Evolutionary conservation across 257 asterid genomes (phyloP), one percentile per base, ranked within the genome.

Genomic region (Solanum tarapatanum): DNA sequence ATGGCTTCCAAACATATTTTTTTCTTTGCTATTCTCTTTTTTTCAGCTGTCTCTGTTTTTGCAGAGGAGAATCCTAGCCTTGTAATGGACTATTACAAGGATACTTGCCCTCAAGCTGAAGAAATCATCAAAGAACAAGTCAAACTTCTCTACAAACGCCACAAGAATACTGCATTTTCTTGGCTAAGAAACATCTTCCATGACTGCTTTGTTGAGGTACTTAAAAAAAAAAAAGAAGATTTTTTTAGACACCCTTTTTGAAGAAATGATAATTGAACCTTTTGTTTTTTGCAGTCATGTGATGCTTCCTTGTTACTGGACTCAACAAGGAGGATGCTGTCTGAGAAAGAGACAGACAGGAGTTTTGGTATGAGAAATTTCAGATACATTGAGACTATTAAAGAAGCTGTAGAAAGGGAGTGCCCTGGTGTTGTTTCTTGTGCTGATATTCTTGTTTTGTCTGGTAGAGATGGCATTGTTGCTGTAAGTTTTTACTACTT

Each of bases 181-280:
- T 97, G 99, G 99, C 98, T 97, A 83, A 93, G 99, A 85, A 97
- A 97, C 93, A 94, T 97, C 87, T 97, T 97, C 94, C 99, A 97
- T 82, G 99, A 97, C 96, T 97, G 99, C 94, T 92, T 91, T 80
- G 99, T 97, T 45, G 94, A 95, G 98, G 99, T 95, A 87, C n/a
- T 39, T 37, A 0, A 0, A 37, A 8, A 37, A 37, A 37, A 36
- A 37, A 37, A 37, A 8, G 10, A 0, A n/a, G n/a, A 7, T 37
- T 39, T 51, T 51, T 11, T 33, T 7, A 1, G 84, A 1, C 16
- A 24, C 26, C 36, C 17, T 79, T 80, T 24, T 14, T 80, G 84
- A 39, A 39, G 43, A 39, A 39, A 39, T 39, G 43, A 39, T 39
- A 39, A 39, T 39, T 39, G 43, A 39, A 39, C 43, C 43, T 39